These are phyloP conservation scores for Geosmithia flava DNA, from an alignment of 2,329 filamentous ascomycete species.

Conservation along the genomic window DNA sequence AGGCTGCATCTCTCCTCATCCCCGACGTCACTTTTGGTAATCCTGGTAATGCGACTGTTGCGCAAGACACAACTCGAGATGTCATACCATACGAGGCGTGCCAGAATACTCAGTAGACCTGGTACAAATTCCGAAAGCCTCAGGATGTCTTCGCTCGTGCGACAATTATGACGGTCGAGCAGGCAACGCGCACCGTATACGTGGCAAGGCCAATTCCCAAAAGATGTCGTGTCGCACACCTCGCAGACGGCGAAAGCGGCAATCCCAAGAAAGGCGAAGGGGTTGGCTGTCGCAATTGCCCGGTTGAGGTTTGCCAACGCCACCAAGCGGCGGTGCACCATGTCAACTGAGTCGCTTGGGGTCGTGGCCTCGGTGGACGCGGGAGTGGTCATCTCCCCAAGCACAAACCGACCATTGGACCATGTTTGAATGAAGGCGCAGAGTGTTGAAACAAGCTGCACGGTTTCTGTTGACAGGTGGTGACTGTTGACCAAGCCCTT, in stretches of 20 bases:
- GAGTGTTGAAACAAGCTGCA: not conserved
- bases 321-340: constrained; percentile 13
- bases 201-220: constrained; percentile 24
- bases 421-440: not conserved
- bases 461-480: not conserved
- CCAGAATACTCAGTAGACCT: constrained; percentile 22
- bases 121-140: constrained; percentile 17
- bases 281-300: constrained; percentile 23
- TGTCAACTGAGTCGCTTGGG: not conserved
- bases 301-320: constrained; percentile 23
- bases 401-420: not conserved
- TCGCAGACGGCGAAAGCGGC: constrained; percentile 30
- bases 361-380: not conserved
- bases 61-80: constrained; percentile 14
- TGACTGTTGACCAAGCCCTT: not conserved
- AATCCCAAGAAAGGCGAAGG: constrained; percentile 27
- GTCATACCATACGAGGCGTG: constrained; percentile 27
- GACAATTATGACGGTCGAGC: constrained; percentile 23
- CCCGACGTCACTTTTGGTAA: constrained; percentile 1
- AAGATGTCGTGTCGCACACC: constrained; percentile 23
- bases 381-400: not conserved
- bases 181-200: constrained; percentile 24
- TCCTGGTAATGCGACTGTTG: no score
- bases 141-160: constrained; percentile 17
- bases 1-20: constrained; percentile 5